Conservation (phyloP, 1,284 basidiomycete genomes). For the Cutaneotrichosporon dermatis region DNA sequence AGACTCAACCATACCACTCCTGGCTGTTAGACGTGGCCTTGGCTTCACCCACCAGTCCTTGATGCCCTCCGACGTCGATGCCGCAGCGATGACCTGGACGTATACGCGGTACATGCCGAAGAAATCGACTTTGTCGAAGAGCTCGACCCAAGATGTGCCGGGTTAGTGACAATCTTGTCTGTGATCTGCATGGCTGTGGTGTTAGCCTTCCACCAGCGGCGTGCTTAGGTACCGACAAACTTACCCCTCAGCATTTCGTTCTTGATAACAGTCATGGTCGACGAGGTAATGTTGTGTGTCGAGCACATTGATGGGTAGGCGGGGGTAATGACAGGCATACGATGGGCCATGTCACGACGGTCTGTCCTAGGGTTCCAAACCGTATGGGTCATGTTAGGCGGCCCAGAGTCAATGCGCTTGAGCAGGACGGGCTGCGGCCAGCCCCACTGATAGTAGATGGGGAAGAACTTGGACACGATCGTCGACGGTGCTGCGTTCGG, state of each 20-base stretch:
- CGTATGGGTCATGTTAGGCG: slow-evolving; percentile 68
- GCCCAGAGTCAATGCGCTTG: slow-evolving; percentile 94
- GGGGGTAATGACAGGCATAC: slow-evolving; percentile 99
- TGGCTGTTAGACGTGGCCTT: slow-evolving; percentile 35
- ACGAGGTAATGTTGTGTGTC: slow-evolving; percentile 94
- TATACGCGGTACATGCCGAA: slow-evolving; percentile 97
- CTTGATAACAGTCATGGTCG: slow-evolving; percentile 94
- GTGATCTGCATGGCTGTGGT: slow-evolving; percentile 79
- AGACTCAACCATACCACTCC: slow-evolving; percentile 96
- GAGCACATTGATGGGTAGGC: slow-evolving; percentile 99
- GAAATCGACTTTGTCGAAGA: slow-evolving; percentile 93
- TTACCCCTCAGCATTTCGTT: slow-evolving; percentile 89
- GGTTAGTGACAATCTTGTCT: slow-evolving; percentile 69
- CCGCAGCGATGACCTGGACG: slow-evolving; percentile 93
- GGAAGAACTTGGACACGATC: slow-evolving; percentile 94
- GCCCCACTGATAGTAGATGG: slow-evolving; percentile 94
- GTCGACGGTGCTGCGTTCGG: slow-evolving; percentile 91
- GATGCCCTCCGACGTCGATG: slow-evolving; percentile 75
- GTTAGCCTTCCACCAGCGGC: slow-evolving; percentile 8
- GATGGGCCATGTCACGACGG: slow-evolving; percentile 84
- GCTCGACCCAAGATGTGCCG: slow-evolving; percentile 77
- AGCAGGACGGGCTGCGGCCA: slow-evolving; percentile 98
- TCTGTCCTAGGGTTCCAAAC: slow-evolving; percentile 99
- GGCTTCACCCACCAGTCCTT: slow-evolving; percentile 75
- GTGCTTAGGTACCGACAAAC: no score